These are phyloP conservation scores for Beta lomatogona DNA, from an alignment of 179 eudicot species.

Conservation along the genomic window DNA sequence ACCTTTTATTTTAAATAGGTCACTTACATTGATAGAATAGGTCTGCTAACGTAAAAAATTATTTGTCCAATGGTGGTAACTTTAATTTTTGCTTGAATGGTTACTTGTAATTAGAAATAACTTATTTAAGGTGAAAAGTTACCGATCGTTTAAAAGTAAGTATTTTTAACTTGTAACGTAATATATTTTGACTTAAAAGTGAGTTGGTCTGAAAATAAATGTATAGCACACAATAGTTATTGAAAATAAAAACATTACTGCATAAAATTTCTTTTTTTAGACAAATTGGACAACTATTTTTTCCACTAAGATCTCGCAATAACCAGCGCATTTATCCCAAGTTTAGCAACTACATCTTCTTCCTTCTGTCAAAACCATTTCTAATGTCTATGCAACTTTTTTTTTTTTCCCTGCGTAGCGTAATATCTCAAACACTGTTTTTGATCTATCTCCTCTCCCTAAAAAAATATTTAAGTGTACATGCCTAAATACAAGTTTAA, in stretches of 20 bases:
- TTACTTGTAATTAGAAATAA: too few relatives aligned
- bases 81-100: too few relatives aligned
- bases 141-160: too few relatives aligned
- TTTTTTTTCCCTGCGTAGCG: not conserved
- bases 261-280: constrained; percentile 5
- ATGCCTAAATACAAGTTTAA: not conserved
- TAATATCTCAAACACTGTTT: not conserved
- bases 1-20: too few relatives aligned
- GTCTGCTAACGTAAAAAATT: too few relatives aligned
- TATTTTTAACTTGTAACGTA: too few relatives aligned
- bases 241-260: too few relatives aligned
- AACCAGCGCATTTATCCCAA: not conserved
- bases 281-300: not conserved
- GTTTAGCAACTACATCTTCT: not conserved
- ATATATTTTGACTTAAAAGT: too few relatives aligned
- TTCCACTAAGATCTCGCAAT: not conserved
- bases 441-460: not conserved
- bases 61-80: not conserved
- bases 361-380: not conserved
- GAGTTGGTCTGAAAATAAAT: too few relatives aligned
- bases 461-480: not conserved
- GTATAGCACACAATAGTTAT: too few relatives aligned
- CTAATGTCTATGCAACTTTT: not conserved
- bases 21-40: too few relatives aligned
- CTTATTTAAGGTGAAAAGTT: too few relatives aligned